A percentile compares a stretch with the other conserved stretches of the same genome.
Evolutionary conservation across 306 rosid species (phyloP).

Genomic region (Pyrus betulifolia): DNA sequence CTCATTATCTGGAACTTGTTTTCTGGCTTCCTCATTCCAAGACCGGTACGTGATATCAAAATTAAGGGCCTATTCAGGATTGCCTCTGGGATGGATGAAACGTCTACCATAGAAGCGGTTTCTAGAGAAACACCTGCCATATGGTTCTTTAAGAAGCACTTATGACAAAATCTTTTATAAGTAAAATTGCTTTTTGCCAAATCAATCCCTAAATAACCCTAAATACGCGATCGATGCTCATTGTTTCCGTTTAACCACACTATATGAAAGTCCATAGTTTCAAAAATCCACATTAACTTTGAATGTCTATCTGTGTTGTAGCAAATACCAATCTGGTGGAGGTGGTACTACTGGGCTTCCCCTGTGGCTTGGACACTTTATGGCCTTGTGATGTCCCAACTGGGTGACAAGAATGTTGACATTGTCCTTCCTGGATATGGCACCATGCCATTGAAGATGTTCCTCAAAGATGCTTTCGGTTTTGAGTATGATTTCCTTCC

Average conservation of each 20-base stretch:
- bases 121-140: no score
- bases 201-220: background rate
- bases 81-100: background rate
- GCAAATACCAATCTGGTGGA: constrained; percentile 52
- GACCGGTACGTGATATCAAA: constrained; percentile 16
- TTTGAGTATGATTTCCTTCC: constrained; percentile 45
- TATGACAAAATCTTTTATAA: no score
- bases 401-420: constrained; percentile 23
- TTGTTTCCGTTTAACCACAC: no score
- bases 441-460: constrained; percentile 20
- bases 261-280: no score
- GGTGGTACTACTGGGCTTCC: constrained; percentile 45
- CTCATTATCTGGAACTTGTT: constrained; percentile 42
- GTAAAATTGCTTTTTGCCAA: background rate
- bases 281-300: background rate
- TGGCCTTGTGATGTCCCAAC: constrained; percentile 35
- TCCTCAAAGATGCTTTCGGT: constrained; percentile 31
- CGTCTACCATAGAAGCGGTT: no score
- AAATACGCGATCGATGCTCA: background rate
- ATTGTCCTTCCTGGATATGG: constrained; percentile 27
- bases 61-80: background rate
- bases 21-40: constrained; percentile 35
- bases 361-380: constrained; percentile 46
- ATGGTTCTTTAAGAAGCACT: no score
- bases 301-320: background rate